These are phyloP conservation scores for Aspergillus sp. DNA, from an alignment of 2,329 filamentous ascomycete genomes.

Conservation along the genomic window DNA sequence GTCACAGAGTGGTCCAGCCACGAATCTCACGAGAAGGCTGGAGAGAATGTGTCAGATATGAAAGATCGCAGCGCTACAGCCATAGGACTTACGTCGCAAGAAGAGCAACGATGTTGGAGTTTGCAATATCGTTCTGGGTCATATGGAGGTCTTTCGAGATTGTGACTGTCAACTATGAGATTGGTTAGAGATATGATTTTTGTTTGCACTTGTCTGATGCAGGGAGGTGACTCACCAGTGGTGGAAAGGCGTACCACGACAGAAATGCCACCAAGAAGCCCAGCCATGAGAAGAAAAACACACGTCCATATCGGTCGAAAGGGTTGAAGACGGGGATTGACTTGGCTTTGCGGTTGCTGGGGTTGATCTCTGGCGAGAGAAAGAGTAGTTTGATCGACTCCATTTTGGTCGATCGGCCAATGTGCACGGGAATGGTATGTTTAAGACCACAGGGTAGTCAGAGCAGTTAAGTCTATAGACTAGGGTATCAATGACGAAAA, in stretches of 20 bases:
- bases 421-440: background rate
- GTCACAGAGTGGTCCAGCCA: slow-evolving; percentile 83
- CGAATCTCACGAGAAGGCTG: slow-evolving; percentile 69
- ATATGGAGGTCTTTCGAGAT: slow-evolving; percentile 78
- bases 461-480: background rate
- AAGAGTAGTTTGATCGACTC: slow-evolving; percentile 25
- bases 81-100: slow-evolving; percentile 57
- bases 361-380: slow-evolving; percentile 69
- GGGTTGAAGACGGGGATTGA: slow-evolving; percentile 78
- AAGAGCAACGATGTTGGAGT: slow-evolving; percentile 86
- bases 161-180: slow-evolving; percentile 61
- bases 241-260: slow-evolving; percentile 88
- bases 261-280: slow-evolving; percentile 86
- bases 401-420: background rate
- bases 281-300: slow-evolving; percentile 87
- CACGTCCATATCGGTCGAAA: slow-evolving; percentile 74
- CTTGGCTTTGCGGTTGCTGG: slow-evolving; percentile 77
- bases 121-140: slow-evolving; percentile 68
- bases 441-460: background rate
- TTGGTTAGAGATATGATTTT: slow-evolving; percentile 17
- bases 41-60: background rate
- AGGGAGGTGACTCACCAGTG: slow-evolving; percentile 57
- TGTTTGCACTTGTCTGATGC: background rate
- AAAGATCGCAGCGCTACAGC: background rate
- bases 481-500: background rate